A percentile compares a stretch with the other conserved stretches of the same genome.
These are phyloP conservation scores for Lentinula lateritia DNA, from an alignment of 768 basidiomycete genomes.

Conservation along the genomic window DNA sequence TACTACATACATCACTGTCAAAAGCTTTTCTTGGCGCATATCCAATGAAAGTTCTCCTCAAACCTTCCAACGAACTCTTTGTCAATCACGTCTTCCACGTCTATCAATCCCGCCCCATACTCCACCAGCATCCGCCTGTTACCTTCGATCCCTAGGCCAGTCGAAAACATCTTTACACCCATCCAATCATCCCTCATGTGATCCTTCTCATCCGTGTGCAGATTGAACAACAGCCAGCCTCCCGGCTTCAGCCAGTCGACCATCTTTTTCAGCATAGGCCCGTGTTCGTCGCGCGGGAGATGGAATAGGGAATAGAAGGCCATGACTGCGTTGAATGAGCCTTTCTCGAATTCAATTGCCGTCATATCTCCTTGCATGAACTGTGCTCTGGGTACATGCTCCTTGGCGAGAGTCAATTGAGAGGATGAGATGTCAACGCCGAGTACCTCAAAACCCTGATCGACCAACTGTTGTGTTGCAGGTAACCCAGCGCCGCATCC, in stretches of 20 bases:
- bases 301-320: conserved; percentile 25
- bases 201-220: conserved; percentile 14
- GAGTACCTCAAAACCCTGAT: conserved; percentile 17
- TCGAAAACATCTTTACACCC: conserved; percentile 20
- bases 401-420: conserved; percentile 19
- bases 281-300: conserved; percentile 21
- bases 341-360: conserved; percentile 11
- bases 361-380: conserved; percentile 24
- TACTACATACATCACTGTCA: background rate
- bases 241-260: conserved; percentile 21
- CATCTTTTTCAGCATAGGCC: conserved; percentile 20
- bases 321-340: conserved; percentile 19
- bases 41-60: conserved; percentile 22
- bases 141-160: conserved; percentile 20
- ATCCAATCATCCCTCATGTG: conserved; percentile 18
- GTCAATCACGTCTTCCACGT: conserved; percentile 16
- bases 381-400: conserved; percentile 17
- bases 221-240: conserved; percentile 19
- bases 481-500: conserved; percentile 25
- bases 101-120: conserved; percentile 11
- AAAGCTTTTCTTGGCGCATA: conserved; percentile 2
- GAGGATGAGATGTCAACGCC: conserved; percentile 24
- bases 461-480: conserved; percentile 15
- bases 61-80: conserved; percentile 18
- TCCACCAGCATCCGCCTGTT: conserved; percentile 17